Base-by-base conservation (phyloP, 257 asterid genomes). In the Capsicum rhomboideum region DNA sequence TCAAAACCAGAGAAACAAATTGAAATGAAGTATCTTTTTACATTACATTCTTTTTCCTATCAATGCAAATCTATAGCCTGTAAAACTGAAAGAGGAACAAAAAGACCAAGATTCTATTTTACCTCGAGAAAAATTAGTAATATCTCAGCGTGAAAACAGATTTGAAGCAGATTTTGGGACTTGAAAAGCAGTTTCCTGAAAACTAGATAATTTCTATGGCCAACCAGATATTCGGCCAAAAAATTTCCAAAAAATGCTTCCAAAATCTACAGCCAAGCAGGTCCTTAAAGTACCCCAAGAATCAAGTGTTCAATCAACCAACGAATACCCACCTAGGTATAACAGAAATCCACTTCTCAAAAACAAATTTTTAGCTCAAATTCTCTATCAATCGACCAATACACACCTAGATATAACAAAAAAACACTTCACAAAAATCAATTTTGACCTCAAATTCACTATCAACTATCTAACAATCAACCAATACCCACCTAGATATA, bases 341-440 rank as follows among this genome's bases (percentile, higher is more conserved):
- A 80, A 83, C 79, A 37, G 56, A 67, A 87, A 84, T 29, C 67
- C 67, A 59, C 14, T 17, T 84, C 80, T 67, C 86, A 88, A 86
- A 90, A 31, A 31, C 37, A 2, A 31, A 31, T 31, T 31, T 31
- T 31, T 31, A 31, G 37, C 37, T 31, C 37, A 31, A 80, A 44
- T 44, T 44, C 1, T 7, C 49, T 44, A 21, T 18, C 14, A 21
- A 58, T 58, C 16, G 10, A 58, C 14, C 29, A 58, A 58, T 58
- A 58, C 11, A 29, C 66, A 58, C 11, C 23, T 26, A 79, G 80
- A n/a, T n/a, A 80, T 67, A 79, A 83, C 71, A 29, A 56, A 63
- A 87, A 82, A 88, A 84, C 93, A 86, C 21, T 12, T 83, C 79
- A 54, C 85, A 86, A 87, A 90, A 69, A 78, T 16, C 86, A 80